These are phyloP conservation scores for Carex littledalei DNA, from an alignment of 176 grass and related monocot species.

Conservation along the genomic window DNA sequence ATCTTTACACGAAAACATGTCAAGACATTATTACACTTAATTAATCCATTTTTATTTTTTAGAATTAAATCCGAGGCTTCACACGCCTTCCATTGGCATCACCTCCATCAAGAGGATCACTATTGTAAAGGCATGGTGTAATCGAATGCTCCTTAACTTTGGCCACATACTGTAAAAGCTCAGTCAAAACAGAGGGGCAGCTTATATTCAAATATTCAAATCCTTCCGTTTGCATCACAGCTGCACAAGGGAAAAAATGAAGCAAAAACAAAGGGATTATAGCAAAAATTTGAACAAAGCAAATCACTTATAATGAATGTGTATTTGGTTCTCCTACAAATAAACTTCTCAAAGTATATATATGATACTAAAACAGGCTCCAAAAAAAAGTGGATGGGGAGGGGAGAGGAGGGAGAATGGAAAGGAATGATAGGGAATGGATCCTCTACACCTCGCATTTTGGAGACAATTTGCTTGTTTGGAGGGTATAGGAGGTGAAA, in stretches of 20 bases:
- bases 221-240: constrained; percentile 97
- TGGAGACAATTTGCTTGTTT: no score
- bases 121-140: constrained; percentile 50
- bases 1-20: constrained; percentile 43
- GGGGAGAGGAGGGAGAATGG: no score
- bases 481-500: no score
- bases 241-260: constrained; percentile 39
- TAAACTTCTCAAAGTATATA: no score
- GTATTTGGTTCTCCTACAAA: no score
- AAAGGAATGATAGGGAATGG: no score
- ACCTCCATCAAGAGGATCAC: constrained; percentile 75
- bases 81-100: constrained; percentile 92
- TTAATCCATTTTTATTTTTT: neutral
- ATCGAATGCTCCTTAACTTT: constrained; percentile 62
- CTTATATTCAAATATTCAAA: constrained; percentile 98
- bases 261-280: no score
- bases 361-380: no score
- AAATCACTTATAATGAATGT: no score
- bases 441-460: no score
- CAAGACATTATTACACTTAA: constrained; percentile 32
- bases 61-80: constrained; percentile 63
- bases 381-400: no score
- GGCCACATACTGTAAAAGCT: constrained; percentile 92
- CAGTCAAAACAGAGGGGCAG: constrained; percentile 80
- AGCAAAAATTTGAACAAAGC: no score